These are phyloP conservation scores for Xylaria scruposa DNA, from an alignment of 495 filamentous ascomycete genomes.

Conservation along the genomic window DNA sequence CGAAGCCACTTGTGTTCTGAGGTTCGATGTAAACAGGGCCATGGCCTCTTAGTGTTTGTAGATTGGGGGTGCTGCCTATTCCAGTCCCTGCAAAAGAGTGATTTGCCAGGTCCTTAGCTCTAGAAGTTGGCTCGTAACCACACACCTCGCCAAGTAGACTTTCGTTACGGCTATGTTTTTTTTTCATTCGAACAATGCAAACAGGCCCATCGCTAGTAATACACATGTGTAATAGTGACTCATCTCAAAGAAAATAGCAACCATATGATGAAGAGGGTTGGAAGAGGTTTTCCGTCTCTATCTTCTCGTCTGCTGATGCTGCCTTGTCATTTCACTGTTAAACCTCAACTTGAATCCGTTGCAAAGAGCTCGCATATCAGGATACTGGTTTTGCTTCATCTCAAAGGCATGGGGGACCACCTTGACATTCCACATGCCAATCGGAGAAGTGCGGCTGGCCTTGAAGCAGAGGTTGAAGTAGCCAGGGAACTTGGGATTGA, in stretches of 20 bases:
- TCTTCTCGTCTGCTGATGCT: conserved; percentile 45
- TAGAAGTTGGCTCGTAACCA: background rate
- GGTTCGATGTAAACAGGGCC: background rate
- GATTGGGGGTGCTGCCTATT: background rate
- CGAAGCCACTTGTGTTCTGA: background rate
- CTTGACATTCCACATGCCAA: conserved; percentile 86
- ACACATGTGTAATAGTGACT: background rate
- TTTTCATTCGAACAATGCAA: background rate
- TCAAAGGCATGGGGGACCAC: conserved; percentile 88
- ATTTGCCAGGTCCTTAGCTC: background rate
- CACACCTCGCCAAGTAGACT: background rate
- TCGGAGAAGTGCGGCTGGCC: conserved; percentile 72
- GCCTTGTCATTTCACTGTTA: conserved; percentile 54
- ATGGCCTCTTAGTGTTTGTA: background rate
- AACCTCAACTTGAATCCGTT: conserved; percentile 75
- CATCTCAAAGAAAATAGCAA: background rate
- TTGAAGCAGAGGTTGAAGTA: conserved; percentile 98
- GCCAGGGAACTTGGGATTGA: conserved; percentile 87
- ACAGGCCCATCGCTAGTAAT: background rate
- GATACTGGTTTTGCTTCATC: conserved; percentile 83
- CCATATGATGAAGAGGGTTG: background rate
- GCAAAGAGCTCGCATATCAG: conserved; percentile 90
- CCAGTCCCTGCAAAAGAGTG: background rate
- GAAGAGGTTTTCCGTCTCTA: conserved; percentile 19
- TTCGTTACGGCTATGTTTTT: background rate